These are phyloP conservation scores for Dendrobium huoshanense DNA, from an alignment of 106 monocot species.

Conservation along the genomic window DNA sequence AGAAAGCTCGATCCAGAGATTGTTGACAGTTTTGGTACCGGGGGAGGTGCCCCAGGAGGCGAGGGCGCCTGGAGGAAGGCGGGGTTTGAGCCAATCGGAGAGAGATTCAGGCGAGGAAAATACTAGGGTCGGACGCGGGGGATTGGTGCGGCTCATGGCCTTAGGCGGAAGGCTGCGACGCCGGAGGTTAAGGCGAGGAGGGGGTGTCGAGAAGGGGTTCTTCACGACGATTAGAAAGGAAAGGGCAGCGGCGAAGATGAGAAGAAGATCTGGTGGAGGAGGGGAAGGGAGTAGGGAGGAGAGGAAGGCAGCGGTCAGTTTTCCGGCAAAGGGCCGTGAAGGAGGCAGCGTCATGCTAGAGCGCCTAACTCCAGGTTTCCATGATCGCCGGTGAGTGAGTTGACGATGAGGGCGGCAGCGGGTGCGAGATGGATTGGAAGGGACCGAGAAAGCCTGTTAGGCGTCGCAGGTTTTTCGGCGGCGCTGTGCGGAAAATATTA, in stretches of 20 bases:
- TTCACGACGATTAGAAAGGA: slow-evolving; percentile 21
- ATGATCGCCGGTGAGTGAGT: background rate
- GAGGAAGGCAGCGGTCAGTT: background rate
- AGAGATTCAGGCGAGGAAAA: slow-evolving; percentile 76
- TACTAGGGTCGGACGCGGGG: slow-evolving; percentile 19
- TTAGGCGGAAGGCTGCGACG: background rate
- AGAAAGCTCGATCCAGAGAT: slow-evolving; percentile 76
- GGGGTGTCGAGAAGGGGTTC: slow-evolving; percentile 2
- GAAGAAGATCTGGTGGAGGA: slow-evolving; percentile 6
- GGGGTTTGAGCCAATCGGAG: slow-evolving; percentile 49
- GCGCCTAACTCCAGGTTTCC: background rate
- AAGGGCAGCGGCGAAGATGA: slow-evolving; percentile 16
- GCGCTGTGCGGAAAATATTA: background rate
- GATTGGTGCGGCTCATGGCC: slow-evolving; percentile 1
- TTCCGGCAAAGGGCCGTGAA: background rate
- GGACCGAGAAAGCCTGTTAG: no score
- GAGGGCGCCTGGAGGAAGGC: slow-evolving; percentile 49
- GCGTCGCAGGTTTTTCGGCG: background rate
- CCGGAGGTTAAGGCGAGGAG: slow-evolving; percentile 11
- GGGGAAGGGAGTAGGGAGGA: slow-evolving; percentile 7
- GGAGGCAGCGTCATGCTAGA: slow-evolving; percentile 8
- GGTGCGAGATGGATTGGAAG: background rate
- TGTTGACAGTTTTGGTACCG: slow-evolving; percentile 70
- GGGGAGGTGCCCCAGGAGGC: slow-evolving; percentile 69
- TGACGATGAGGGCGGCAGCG: no score